Evolutionary conservation across 2,329 filamentous ascomycete species (phyloP), one percentile per base, ranked within the genome.

Genomic region (Lasiodiplodia theobromae): DNA sequence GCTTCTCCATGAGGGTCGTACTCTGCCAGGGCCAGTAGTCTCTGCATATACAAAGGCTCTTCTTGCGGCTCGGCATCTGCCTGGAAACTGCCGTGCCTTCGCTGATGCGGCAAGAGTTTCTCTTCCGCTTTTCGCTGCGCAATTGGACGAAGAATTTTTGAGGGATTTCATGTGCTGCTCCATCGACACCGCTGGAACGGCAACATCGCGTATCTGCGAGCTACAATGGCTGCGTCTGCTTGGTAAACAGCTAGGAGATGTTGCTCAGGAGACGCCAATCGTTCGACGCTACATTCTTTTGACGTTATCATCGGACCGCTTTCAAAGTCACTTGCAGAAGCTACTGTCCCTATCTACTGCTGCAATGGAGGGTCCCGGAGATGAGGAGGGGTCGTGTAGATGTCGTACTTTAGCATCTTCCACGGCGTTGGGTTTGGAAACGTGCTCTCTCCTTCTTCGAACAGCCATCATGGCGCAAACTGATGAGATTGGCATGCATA

Each of bases 391-490:
- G 11, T 21, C 18, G 2, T 79, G 77, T 65, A 66, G 57, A 16
- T 71, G 70, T 12, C 70, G 72, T 56, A 68, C 65, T 8, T 40
- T 47, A 16, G 64, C 68, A 4, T 57, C 73, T 34, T 71, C 71
- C 37, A 71, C 70, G 44, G 70, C 71, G 1, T 67, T 77, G 18
- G 44, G 71, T 2, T 72, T 74, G 38, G 70, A 70, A n/a, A 75
- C 73, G 2, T 72, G 76, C 11, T 74, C 76, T 18, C 72, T 77
- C 65, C 47, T 80, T n/a, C 66, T 80, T 8, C 76, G 70, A 3
- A 60, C 74, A 11, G 68, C 71, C 51, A 66, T 80, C 3, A 65
- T 70, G 31, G 67, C 71, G 3, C 72, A 71, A 16, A 37, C 70
- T 16, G 71, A 70, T 44, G 71, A 74, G 54, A 40, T 66, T 12